A percentile compares a stretch with the other conserved stretches of the same genome.
Conservation (phyloP, 805 yeast species). For the Pichia rugopelliculosa region DNA sequence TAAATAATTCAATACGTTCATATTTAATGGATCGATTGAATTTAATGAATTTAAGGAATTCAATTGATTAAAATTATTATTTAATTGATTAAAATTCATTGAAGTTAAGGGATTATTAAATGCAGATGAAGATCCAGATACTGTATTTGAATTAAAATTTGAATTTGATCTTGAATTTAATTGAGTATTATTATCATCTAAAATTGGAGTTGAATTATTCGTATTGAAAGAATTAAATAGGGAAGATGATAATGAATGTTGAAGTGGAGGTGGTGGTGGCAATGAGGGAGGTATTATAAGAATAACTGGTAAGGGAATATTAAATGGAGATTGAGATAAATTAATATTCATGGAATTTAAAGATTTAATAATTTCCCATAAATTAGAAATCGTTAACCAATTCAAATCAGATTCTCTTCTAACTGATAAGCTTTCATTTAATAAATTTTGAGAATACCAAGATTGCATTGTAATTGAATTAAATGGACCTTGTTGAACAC, state of each 20-base stretch:
- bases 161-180: slow-evolving; percentile 9
- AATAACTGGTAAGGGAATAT: slow-evolving; percentile 1
- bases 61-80: neutral
- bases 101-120: neutral
- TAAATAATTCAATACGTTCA: neutral
- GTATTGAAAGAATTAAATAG: slow-evolving; percentile 8
- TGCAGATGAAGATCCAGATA: neutral
- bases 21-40: neutral
- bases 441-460: slow-evolving; percentile 62
- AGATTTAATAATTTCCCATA: slow-evolving; percentile 24
- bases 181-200: neutral
- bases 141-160: neutral
- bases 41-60: neutral
- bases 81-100: neutral
- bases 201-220: slow-evolving; percentile 12
- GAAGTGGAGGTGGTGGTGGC: slow-evolving; percentile 4
- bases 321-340: slow-evolving; percentile 2
- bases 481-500: slow-evolving; percentile 77
- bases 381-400: slow-evolving; percentile 45
- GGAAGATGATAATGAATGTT: slow-evolving; percentile 6
- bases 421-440: slow-evolving; percentile 46
- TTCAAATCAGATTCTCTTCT: slow-evolving; percentile 49
- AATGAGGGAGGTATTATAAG: neutral
- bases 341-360: neutral
- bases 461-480: slow-evolving; percentile 65